Evolutionary conservation across 805 yeast genomes (phyloP).

Genomic region (Nakazawaea anatomiae): DNA sequence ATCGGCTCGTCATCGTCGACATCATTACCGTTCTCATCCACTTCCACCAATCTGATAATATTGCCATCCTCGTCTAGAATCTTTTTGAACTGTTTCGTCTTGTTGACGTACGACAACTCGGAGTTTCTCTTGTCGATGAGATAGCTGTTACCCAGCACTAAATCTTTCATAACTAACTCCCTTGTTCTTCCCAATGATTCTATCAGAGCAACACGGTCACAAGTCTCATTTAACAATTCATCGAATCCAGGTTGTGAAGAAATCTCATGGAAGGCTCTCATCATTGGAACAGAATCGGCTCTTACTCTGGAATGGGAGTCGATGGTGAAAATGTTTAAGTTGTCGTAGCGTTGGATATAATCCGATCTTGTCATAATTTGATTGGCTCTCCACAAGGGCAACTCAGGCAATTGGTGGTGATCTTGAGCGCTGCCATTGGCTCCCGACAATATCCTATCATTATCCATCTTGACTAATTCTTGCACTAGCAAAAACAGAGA

Average conservation of each 20-base stretch:
- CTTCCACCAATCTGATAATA: slow-evolving; percentile 8
- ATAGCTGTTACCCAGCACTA: slow-evolving; percentile 46
- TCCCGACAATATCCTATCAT: slow-evolving; percentile 21
- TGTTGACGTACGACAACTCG: background rate
- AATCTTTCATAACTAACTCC: slow-evolving; percentile 67
- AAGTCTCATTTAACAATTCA: slow-evolving; percentile 55
- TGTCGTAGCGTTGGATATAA: slow-evolving; percentile 69
- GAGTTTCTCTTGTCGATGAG: slow-evolving; percentile 19
- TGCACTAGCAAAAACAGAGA: slow-evolving; percentile 70
- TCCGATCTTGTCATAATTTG: slow-evolving; percentile 85
- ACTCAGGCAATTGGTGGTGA: slow-evolving; percentile 54
- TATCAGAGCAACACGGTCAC: slow-evolving; percentile 65
- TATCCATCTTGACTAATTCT: slow-evolving; percentile 66
- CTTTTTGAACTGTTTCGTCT: slow-evolving; percentile 12
- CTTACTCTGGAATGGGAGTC: slow-evolving; percentile 68
- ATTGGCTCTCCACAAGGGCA: slow-evolving; percentile 79
- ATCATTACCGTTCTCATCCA: slow-evolving; percentile 16
- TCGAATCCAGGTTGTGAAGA: slow-evolving; percentile 67
- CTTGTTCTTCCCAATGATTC: slow-evolving; percentile 76
- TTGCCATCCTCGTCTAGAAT: slow-evolving; percentile 7
- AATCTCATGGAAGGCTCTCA: slow-evolving; percentile 82
- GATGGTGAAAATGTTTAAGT: slow-evolving; percentile 71
- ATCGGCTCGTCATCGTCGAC: slow-evolving; percentile 17
- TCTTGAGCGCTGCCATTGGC: background rate
- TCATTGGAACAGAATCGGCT: slow-evolving; percentile 84